Base-by-base conservation (phyloP, 495 filamentous ascomycete genomes). In the Annulohypoxylon bovei region DNA sequence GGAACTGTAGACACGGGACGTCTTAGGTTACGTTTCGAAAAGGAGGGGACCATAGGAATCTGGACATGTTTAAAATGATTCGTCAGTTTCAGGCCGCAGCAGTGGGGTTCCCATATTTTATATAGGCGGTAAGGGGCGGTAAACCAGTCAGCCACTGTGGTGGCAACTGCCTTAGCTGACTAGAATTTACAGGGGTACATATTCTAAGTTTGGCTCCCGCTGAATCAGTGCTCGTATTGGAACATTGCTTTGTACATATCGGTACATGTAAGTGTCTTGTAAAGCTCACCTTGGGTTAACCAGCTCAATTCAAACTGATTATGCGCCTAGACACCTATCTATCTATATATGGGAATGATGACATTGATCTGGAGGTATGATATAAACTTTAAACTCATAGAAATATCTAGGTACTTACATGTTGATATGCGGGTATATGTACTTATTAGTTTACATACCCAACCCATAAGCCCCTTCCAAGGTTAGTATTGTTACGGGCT, bases 21-120 rank as follows among this genome's bases (percentile, higher is more conserved):
- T 75, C 68, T 75, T 75, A 75, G 65, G 72, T 72, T 73, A 65
- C 50, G 72, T 75, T 75, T 75, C 72, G 72, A 65, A 73, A 73
- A 70, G 62, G 66, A 66, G 58, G 65, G 62, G 66, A 59, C 55
- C 12, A 57, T 28, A 18, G 62, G 62, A 64, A 11, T 33, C 16
- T n/a, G 32, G 23, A 47, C 42, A 52, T 63, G 28, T 47, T 16
- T 42, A 58, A 69, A 54, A 42, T 39, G 37, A 73, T 70, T 73
- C 70, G 70, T 73, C 70, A 73, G 66, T 69, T 50, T 18, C 42
- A 40, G 50, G 18, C 70, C 70, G 70, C 70, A 73, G 70, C 70
- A 63, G 70, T 60, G 40, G 62, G 20, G 65, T 8, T 33, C 32
- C 22, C 28, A 14, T 53, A 66, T 33, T 22, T 25, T 40, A 32